Evolutionary conservation across 2,329 filamentous ascomycete genomes (phyloP).

Genomic region (Lasiodiplodia gonubiensis): DNA sequence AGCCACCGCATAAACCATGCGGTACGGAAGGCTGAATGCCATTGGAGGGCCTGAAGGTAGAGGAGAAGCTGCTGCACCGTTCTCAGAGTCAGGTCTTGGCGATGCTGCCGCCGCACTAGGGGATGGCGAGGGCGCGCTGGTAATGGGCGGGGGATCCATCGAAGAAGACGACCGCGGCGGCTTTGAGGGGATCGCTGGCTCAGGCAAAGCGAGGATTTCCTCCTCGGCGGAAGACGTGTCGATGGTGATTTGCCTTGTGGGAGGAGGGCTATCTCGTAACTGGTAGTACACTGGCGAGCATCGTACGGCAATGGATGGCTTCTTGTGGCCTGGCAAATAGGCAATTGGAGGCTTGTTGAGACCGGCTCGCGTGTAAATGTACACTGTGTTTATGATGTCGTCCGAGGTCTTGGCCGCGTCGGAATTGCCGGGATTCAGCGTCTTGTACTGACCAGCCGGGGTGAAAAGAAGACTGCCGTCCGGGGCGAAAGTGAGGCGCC

Average conservation of each 20-base stretch:
- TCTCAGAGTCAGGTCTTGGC: conserved; percentile 59
- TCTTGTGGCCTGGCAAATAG: conserved; percentile 95
- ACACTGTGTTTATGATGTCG: conserved; percentile 95
- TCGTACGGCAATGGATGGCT: conserved; percentile 92
- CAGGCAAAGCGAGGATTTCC: conserved; percentile 80
- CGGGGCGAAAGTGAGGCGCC: conserved; percentile 89
- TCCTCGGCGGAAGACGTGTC: conserved; percentile 91
- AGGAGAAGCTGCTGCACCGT: conserved; percentile 60
- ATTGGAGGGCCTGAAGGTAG: conserved; percentile 57
- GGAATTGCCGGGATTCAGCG: conserved; percentile 69
- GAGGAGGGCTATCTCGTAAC: conserved; percentile 67
- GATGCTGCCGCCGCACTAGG: conserved; percentile 60
- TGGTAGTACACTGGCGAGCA: conserved; percentile 92
- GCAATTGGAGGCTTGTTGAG: conserved; percentile 96
- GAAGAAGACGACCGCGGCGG: conserved; percentile 66
- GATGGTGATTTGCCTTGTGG: conserved; percentile 88
- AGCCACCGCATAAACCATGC: conserved; percentile 94
- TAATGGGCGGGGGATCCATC: conserved; percentile 81
- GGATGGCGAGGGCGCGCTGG: conserved; percentile 59
- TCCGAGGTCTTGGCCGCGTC: conserved; percentile 75
- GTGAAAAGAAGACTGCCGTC: conserved; percentile 94
- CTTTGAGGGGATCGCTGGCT: conserved; percentile 68
- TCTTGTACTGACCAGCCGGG: conserved; percentile 93
- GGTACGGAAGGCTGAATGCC: conserved; percentile 85
- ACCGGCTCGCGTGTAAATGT: conserved; percentile 94